Base-by-base conservation (phyloP, 1,139 yeast genomes). In the Ashbya aceris region DNA sequence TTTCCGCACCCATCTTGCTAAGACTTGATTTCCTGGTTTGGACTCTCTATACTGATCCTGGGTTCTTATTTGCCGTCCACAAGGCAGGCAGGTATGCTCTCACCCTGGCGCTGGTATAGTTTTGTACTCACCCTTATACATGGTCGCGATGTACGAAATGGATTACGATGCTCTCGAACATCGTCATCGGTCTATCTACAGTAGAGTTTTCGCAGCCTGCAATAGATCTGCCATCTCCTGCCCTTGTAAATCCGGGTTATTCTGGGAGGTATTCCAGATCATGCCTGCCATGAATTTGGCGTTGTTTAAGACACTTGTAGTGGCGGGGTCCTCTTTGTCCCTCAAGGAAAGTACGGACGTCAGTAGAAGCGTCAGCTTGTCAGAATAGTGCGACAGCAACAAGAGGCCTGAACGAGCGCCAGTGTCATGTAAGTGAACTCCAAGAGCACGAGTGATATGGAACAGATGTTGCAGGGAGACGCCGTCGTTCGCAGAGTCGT, bases 381-480 rank as follows among this genome's bases (percentile, higher is more conserved):
- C 26, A 7, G 42, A 29, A 34, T 44, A 39, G 23, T 40, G 11
- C n/a, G 29, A 35, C 12, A 45, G 39, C 13, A 45, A 17, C 27
- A 52, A 39, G 38, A 39, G 42, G 23, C 36, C 30, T 17, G 30
- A 33, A 8, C 30, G 41, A 5, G 42, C 47, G 1, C 39, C 40
- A 5, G 41, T n/a, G 10, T 45, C 44, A 3, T 42, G 36, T 10
- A 45, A 12, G 31, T 52, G 55, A n/a, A 60, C 48, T 8, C 64
- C 64, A 8, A 57, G 39, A 1, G 64, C 51, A 39, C 59, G 58
- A 4, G 55, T 50, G 8, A 60, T 39, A 42, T 58, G 62, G 44
- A 58, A 60, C 32, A 58, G 30, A 26, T 42, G 45, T 29, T 48
- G 41, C 4, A 51, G 41, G 2, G 60, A 42, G 1, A 28, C 14